Conservation (phyloP, 495 filamentous ascomycete genomes). For the Ascobolus immersus region DNA sequence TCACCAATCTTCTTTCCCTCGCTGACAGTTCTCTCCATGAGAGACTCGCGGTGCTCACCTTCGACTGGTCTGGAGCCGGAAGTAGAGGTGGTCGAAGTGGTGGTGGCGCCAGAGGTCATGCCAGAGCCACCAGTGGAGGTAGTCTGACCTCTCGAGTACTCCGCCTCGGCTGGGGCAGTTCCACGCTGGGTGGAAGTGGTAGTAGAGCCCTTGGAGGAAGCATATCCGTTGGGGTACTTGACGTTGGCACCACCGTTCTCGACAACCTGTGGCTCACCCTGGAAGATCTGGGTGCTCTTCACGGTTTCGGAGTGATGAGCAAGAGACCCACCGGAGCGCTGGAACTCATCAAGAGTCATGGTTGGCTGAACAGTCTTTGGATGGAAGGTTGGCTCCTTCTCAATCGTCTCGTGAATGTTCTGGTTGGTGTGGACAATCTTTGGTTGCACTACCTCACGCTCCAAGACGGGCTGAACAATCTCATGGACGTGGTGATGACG, state of each 20-base stretch:
- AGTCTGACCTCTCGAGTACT: too few relatives aligned
- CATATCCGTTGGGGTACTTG: conserved; percentile 10
- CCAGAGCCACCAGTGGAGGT: too few relatives aligned
- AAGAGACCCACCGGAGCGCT: conserved; percentile 28
- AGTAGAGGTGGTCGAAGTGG: too few relatives aligned
- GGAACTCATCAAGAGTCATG: conserved; percentile 35
- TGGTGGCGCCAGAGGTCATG: too few relatives aligned
- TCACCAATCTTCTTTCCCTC: too few relatives aligned
- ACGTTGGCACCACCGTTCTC: conserved; percentile 14
- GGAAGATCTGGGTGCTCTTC: conserved; percentile 5
- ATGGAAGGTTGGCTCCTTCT: conserved; percentile 35
- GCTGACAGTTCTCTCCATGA: too few relatives aligned
- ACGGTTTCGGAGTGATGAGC: conserved; percentile 18
- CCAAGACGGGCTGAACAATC: conserved; percentile 37
- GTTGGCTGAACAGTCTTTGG: conserved; percentile 29
- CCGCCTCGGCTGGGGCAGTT: too few relatives aligned
- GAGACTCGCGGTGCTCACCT: too few relatives aligned
- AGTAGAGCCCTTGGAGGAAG: too few relatives aligned
- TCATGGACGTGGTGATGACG: conserved; percentile 38
- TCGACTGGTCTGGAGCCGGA: too few relatives aligned
- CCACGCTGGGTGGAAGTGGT: too few relatives aligned
- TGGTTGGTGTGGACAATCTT: conserved; percentile 40
- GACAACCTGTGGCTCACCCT: conserved; percentile 13
- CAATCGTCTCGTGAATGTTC: conserved; percentile 39
- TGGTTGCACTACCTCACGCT: conserved; percentile 40